A percentile compares a stretch with the other conserved stretches of the same genome.
Evolutionary conservation across 257 asterid genomes (phyloP).

Genomic region (Thymus quinquecostatus): DNA sequence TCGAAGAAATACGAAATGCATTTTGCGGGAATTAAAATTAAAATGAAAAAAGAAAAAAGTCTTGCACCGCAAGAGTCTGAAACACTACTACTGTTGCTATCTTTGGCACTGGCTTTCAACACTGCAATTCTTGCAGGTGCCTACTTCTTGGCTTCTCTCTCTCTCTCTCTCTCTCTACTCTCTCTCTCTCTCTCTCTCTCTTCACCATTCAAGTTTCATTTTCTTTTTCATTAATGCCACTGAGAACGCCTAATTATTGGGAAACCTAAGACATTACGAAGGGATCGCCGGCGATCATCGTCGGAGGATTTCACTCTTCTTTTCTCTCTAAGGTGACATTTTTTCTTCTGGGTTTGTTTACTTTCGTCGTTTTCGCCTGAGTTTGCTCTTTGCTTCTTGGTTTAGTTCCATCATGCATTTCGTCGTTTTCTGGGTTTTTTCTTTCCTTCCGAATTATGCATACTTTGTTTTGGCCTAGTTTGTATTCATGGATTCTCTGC

Average conservation of each 20-base stretch:
- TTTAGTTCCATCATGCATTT: background rate
- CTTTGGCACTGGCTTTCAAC: background rate
- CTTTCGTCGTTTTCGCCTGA: background rate
- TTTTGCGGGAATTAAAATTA: background rate
- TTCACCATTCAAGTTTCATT: background rate
- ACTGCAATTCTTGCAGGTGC: background rate
- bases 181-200: background rate
- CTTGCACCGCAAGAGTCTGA: constrained; percentile 5
- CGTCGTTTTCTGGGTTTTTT: background rate
- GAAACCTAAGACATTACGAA: background rate
- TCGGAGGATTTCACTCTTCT: background rate
- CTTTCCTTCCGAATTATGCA: background rate
- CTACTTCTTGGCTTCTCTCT: background rate
- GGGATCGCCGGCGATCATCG: background rate
- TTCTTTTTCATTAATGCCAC: background rate
- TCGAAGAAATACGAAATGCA: background rate
- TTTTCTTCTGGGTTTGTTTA: background rate
- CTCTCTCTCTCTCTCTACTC: background rate
- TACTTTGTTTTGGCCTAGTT: background rate
- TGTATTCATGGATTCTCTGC: background rate
- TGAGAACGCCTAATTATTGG: background rate
- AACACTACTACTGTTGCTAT: background rate
- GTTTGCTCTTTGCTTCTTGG: background rate
- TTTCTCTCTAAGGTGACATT: background rate
- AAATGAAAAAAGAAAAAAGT: background rate